phyloP scores from a whole-genome alignment of 2,329 filamentous ascomycete species.

The Talaromyces rugulosus region DNA sequence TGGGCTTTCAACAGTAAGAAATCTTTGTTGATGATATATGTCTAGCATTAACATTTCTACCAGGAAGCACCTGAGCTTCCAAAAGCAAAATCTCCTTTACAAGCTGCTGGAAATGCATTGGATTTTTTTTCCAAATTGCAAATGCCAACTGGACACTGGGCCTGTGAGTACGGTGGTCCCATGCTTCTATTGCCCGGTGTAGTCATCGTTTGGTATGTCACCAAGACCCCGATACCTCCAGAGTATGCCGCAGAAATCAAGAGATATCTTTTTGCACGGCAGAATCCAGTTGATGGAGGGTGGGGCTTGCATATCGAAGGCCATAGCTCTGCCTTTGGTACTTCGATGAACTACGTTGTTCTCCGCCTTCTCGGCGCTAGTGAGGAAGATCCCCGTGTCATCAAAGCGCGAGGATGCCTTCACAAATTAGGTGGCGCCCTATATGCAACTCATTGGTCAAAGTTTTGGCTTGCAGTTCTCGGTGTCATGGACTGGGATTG shows the following conservation, averaged over 20 bases:
- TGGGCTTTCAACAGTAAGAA: slow-evolving; percentile 69
- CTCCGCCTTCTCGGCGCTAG: slow-evolving; percentile 78
- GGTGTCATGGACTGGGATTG: slow-evolving; percentile 85
- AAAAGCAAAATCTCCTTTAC: slow-evolving; percentile 65
- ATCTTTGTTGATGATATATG: not conserved
- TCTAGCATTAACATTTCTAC: not conserved
- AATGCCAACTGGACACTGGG: slow-evolving; percentile 87
- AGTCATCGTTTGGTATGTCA: slow-evolving; percentile 82
- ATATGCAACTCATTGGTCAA: slow-evolving; percentile 89
- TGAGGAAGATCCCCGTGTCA: slow-evolving; percentile 77
- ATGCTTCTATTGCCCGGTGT: slow-evolving; percentile 91
- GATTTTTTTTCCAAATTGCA: slow-evolving; percentile 88
- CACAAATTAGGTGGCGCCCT: slow-evolving; percentile 82
- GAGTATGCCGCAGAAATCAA: slow-evolving; percentile 83
- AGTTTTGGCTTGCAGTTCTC: slow-evolving; percentile 86
- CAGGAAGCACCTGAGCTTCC: slow-evolving; percentile 72
- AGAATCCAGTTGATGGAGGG: slow-evolving; percentile 83
- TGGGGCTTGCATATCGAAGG: slow-evolving; percentile 97
- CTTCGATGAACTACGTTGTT: slow-evolving; percentile 77
- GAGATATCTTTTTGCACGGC: slow-evolving; percentile 83
- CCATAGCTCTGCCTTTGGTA: slow-evolving; percentile 88
- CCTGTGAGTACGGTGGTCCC: slow-evolving; percentile 93
- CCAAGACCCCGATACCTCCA: slow-evolving; percentile 77
- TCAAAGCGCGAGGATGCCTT: slow-evolving; percentile 75
- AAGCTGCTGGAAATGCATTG: slow-evolving; percentile 77